Evolutionary conservation across 768 basidiomycete species (phyloP).

Genomic region (Leccinum uliginosum): DNA sequence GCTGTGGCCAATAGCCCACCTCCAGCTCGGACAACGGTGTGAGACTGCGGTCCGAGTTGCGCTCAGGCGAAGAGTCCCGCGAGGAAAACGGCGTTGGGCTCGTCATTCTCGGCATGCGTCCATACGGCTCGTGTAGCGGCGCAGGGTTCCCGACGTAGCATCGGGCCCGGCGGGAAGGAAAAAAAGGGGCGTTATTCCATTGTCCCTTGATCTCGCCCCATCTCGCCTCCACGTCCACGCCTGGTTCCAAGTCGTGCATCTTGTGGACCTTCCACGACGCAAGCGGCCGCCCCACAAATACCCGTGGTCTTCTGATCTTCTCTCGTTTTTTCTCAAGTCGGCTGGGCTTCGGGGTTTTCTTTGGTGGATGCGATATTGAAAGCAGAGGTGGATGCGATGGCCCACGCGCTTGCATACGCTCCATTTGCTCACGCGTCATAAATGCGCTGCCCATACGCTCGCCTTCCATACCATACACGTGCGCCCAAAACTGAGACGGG

Average conservation of each 20-base stretch:
- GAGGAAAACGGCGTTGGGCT: not conserved
- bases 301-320: constrained; percentile 6
- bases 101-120: constrained; percentile 13
- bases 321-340: not conserved
- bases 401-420: not conserved
- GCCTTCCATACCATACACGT: constrained; percentile 30
- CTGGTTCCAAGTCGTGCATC: constrained; percentile 22
- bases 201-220: not conserved
- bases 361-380: not conserved
- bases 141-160: constrained; percentile 19
- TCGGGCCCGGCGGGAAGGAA: constrained; percentile 1
- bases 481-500: constrained; percentile 29
- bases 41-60: constrained; percentile 10
- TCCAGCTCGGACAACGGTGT: constrained; percentile 11
- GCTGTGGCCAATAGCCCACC: constrained; percentile 27
- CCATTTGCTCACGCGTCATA: constrained; percentile 10
- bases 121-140: constrained; percentile 18
- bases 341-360: not conserved
- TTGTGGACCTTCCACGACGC: constrained; percentile 21
- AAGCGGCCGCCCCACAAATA: constrained; percentile 25
- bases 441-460: constrained; percentile 27
- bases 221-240: not conserved
- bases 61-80: not conserved
- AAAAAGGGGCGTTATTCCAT: not conserved
- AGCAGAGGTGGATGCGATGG: not conserved